Percentiles rank a stretch among this genome's conserved stretches.
phyloP scores from a whole-genome alignment of 129 eudicot genomes.

The Glebionis coronaria region DNA sequence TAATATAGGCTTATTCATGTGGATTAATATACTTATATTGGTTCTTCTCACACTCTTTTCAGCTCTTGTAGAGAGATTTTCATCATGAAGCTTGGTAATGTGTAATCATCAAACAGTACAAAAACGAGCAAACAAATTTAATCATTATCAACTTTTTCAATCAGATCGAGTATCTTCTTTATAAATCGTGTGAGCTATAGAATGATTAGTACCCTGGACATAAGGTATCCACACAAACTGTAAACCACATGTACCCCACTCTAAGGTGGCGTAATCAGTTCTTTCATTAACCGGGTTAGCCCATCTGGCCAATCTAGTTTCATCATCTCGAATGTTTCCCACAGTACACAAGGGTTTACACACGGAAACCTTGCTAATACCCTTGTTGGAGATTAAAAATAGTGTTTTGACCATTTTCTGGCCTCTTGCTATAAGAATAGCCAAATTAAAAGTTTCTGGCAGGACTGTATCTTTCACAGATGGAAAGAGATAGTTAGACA shows the following conservation, averaged over 20 bases:
- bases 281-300: slow-evolving; percentile 6
- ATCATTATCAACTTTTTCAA: slow-evolving; percentile 5
- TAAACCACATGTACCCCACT: slow-evolving; percentile 13
- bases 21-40: slow-evolving; percentile 1
- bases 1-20: background rate
- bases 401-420: slow-evolving; percentile 29
- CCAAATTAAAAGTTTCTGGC: slow-evolving; percentile 26
- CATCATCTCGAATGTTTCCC: background rate
- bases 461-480: background rate
- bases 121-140: too few relatives aligned
- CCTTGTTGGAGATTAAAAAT: slow-evolving; percentile 16
- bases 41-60: background rate
- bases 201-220: slow-evolving; percentile 24
- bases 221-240: slow-evolving; percentile 51
- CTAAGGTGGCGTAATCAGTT: background rate
- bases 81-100: background rate
- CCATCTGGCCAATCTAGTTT: slow-evolving; percentile 47
- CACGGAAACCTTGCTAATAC: slow-evolving; percentile 36
- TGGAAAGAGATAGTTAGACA: slow-evolving; percentile 41
- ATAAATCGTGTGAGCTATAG: slow-evolving; percentile 22
- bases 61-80: slow-evolving; percentile 4
- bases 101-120: background rate
- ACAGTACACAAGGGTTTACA: slow-evolving; percentile 2
- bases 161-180: slow-evolving; percentile 19
- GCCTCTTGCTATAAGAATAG: slow-evolving; percentile 43